Conservation (phyloP, 345 rosid species). For the Camelina hispida region DNA sequence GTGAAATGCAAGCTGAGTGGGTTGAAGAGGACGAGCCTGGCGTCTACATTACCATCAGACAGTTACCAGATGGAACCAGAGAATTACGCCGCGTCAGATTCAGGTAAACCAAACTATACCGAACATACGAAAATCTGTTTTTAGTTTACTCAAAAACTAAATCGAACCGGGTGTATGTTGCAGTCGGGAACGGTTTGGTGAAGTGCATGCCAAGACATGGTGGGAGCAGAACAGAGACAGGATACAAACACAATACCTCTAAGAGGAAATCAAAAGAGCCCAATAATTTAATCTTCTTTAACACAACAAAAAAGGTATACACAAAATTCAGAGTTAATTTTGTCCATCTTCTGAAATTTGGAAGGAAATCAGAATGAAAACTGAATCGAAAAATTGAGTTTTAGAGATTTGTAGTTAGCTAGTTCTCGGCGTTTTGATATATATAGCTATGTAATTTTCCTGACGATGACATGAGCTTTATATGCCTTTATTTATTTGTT, state of each 20-base stretch:
- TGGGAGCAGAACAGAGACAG: slow-evolving; percentile 99
- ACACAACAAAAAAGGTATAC: slow-evolving; percentile 38
- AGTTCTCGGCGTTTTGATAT: no score
- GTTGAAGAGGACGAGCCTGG: slow-evolving; percentile 98
- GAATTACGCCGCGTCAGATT: slow-evolving; percentile 97
- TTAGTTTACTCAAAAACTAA: not conserved
- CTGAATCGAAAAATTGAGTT: no score
- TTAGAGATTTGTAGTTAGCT: no score
- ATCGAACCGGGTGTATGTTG: slow-evolving; percentile 23
- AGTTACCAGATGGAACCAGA: slow-evolving; percentile 83
- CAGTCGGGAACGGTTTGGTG: slow-evolving; percentile 96
- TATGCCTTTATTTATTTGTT: no score
- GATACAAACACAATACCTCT: slow-evolving; percentile 95
- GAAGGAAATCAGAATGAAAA: slow-evolving; percentile 17
- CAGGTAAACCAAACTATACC: slow-evolving; percentile 57
- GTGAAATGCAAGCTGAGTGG: slow-evolving; percentile 92
- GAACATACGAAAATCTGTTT: not conserved
- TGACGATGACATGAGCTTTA: no score
- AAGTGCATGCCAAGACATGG: slow-evolving; percentile 91
- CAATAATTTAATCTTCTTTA: slow-evolving; percentile 34
- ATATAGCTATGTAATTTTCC: no score
- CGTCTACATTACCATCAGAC: slow-evolving; percentile 92
- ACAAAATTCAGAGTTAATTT: slow-evolving; percentile 28
- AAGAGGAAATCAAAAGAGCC: slow-evolving; percentile 24
- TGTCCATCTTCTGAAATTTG: slow-evolving; percentile 27